These are phyloP conservation scores for Aristolochia californica DNA, from an alignment of 164 flowering plant genomes.

Conservation along the genomic window DNA sequence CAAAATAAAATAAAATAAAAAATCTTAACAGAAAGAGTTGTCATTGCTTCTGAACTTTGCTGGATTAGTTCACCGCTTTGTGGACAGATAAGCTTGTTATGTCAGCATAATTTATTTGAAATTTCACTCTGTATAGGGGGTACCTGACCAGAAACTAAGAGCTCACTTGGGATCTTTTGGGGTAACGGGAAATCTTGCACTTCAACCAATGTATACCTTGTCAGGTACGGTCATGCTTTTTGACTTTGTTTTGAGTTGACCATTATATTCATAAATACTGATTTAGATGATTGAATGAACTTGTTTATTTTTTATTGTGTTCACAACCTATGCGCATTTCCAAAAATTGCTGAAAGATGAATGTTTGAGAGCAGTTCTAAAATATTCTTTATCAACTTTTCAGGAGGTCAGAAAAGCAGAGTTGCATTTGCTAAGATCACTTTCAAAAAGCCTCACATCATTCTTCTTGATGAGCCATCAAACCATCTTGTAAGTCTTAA, in stretches of 20 bases:
- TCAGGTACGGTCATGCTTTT: conserved; percentile 49
- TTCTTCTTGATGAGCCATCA: conserved; percentile 97
- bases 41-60: too few relatives aligned
- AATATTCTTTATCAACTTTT: not conserved
- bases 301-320: too few relatives aligned
- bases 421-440: conserved; percentile 99
- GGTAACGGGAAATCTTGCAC: conserved; percentile 97
- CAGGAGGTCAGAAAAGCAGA: conserved; percentile 99
- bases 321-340: not conserved
- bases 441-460: conserved; percentile 92
- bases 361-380: not conserved
- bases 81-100: not conserved
- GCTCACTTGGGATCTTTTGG: conserved; percentile 96
- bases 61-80: too few relatives aligned
- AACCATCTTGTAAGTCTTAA: conserved; percentile 82
- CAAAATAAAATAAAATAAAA: too few relatives aligned
- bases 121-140: conserved; percentile 54
- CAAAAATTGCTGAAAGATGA: not conserved
- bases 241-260: not conserved
- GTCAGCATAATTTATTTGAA: not conserved
- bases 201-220: conserved; percentile 98
- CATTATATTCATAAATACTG: not conserved
- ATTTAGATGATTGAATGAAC: not conserved
- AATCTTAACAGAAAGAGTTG: too few relatives aligned
- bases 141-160: conserved; percentile 95